Evolutionary conservation across 208 protist genomes (phyloP).

Genomic region (Trypanosoma boissoni): DNA sequence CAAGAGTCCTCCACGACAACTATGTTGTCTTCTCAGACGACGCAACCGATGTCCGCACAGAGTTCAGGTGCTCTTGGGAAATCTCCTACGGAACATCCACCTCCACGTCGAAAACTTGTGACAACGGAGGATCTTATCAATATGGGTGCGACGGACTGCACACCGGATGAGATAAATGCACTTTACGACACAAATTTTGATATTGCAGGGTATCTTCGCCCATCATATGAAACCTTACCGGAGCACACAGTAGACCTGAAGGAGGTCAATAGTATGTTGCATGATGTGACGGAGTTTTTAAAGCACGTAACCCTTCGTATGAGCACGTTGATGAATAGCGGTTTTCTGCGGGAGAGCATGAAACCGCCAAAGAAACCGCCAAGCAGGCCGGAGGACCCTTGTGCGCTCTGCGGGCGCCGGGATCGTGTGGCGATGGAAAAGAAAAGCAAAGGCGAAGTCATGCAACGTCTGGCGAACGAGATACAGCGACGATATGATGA

Average conservation of each 20-base stretch:
- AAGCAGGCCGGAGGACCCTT: constrained; percentile 58
- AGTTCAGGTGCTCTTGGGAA: not conserved
- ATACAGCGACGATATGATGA: constrained; percentile 72
- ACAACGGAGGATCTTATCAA: constrained; percentile 48
- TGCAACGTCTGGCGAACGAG: constrained; percentile 68
- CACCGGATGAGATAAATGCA: constrained; percentile 77
- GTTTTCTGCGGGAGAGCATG: constrained; percentile 49
- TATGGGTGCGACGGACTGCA: constrained; percentile 72
- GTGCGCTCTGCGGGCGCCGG: constrained; percentile 64
- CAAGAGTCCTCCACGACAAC: too few relatives aligned
- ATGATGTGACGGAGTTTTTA: constrained; percentile 58
- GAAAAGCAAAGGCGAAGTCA: constrained; percentile 44
- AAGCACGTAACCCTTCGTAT: constrained; percentile 72
- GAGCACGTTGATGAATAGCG: constrained; percentile 49
- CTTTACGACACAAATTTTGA: constrained; percentile 74
- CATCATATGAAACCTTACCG: constrained; percentile 28
- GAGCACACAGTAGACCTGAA: constrained; percentile 39
- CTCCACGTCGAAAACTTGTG: constrained; percentile 25
- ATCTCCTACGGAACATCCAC: too few relatives aligned
- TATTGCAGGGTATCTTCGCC: constrained; percentile 55
- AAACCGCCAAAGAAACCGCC: constrained; percentile 67
- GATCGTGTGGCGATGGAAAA: constrained; percentile 53
- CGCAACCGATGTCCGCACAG: not conserved
- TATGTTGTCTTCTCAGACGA: too few relatives aligned
- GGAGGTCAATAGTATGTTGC: constrained; percentile 72